phyloP scores from a whole-genome alignment of 176 grass and related monocot species.

The Triticum monococcum region DNA sequence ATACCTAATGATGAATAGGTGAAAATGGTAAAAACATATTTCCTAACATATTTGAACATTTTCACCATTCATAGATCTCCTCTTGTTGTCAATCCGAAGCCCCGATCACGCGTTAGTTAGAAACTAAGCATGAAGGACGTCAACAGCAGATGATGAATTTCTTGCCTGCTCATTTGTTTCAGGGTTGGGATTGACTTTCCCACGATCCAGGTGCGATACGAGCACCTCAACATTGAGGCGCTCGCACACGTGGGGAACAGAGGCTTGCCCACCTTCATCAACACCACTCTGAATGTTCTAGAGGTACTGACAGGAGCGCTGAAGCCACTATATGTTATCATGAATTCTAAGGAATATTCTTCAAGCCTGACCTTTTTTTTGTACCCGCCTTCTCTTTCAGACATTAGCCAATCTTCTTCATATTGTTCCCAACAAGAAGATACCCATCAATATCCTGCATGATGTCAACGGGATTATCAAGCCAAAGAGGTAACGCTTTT shows the following conservation, averaged over 20 bases:
- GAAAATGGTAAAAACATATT: no score
- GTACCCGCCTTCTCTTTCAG: neutral
- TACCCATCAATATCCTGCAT: conserved; percentile 51
- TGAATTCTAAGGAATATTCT: neutral
- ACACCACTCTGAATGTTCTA: conserved; percentile 45
- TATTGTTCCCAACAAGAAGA: conserved; percentile 54
- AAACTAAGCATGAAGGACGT: neutral
- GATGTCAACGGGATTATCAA: conserved; percentile 65
- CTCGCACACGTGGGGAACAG: conserved; percentile 48
- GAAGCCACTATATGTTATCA: neutral
- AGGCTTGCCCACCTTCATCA: conserved; percentile 59
- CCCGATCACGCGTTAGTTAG: neutral
- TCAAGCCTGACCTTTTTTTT: neutral
- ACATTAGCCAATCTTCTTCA: conserved; percentile 39
- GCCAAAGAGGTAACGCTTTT: conserved; percentile 44
- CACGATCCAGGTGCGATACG: conserved; percentile 54
- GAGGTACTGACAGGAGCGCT: conserved; percentile 24
- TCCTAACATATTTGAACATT: neutral
- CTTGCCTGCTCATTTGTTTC: neutral
- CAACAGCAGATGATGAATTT: neutral
- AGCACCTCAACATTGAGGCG: conserved; percentile 56
- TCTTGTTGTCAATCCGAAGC: neutral
- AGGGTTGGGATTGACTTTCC: conserved; percentile 64
- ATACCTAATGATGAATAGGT: no score
- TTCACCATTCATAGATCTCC: neutral